A percentile compares a stretch with the other conserved stretches of the same genome.
Evolutionary conservation across 495 filamentous ascomycete species (phyloP).

Genomic region (Penicillium macrosclerotiorum): DNA sequence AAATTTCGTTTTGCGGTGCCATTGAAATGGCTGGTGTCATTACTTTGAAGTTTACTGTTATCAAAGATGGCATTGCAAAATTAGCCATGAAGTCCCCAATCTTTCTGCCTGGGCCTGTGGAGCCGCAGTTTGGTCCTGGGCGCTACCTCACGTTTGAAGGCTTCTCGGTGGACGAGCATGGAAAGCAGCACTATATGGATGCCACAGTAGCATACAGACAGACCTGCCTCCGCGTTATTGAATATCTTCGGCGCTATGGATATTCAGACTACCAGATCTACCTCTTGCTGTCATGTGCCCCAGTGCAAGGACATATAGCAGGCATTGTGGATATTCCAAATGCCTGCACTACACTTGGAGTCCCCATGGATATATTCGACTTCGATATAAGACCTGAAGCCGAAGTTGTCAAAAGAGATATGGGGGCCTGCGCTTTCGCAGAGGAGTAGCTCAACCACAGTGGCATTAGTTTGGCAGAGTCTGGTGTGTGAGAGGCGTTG

Average conservation of each 20-base stretch:
- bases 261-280: constrained; percentile 84
- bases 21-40: constrained; percentile 97
- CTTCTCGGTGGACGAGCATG: constrained; percentile 87
- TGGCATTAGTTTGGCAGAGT: too few relatives aligned
- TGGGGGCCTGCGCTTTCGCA: constrained; percentile 76
- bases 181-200: constrained; percentile 92
- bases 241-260: constrained; percentile 83
- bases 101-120: constrained; percentile 86
- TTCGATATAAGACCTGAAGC: constrained; percentile 81
- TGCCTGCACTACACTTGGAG: constrained; percentile 83
- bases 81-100: constrained; percentile 84
- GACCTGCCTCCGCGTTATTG: constrained; percentile 76
- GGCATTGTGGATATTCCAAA: constrained; percentile 87
- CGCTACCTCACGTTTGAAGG: constrained; percentile 91
- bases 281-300: constrained; percentile 82
- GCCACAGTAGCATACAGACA: constrained; percentile 90
- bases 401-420: constrained; percentile 61
- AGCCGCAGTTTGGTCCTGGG: constrained; percentile 86
- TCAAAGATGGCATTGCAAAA: constrained; percentile 77
- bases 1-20: constrained; percentile 94
- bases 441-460: constrained; percentile 31
- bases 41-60: constrained; percentile 84
- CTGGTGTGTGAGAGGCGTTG: not conserved
- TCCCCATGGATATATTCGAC: constrained; percentile 96
- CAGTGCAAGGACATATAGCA: constrained; percentile 90